Evolutionary conservation across 2,329 filamentous ascomycete genomes (phyloP).

Genomic region (Eutypella sp.): DNA sequence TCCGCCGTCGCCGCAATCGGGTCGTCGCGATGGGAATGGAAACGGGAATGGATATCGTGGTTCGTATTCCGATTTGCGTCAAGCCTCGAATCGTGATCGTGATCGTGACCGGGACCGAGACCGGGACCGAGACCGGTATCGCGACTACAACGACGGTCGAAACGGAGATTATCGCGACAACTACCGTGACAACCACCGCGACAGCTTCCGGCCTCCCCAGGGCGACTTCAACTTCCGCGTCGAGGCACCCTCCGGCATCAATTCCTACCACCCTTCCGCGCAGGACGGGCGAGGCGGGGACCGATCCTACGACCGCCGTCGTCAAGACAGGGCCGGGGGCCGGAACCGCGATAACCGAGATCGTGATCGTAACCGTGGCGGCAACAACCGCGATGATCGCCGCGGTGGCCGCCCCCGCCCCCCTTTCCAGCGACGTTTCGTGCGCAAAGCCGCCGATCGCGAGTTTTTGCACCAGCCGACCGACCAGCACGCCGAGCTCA

Average conservation of each 20-base stretch:
- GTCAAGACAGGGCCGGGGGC: not conserved
- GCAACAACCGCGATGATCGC: slow-evolving; percentile 8
- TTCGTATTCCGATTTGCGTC: slow-evolving; percentile 21
- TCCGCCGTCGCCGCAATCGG: not conserved
- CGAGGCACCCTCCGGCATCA: slow-evolving; percentile 46
- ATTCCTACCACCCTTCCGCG: slow-evolving; percentile 27
- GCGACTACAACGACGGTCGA: slow-evolving; percentile 6
- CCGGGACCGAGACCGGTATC: too few species aligned
- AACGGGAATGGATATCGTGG: slow-evolving; percentile 8
- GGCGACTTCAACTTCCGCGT: slow-evolving; percentile 54
- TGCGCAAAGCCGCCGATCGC: slow-evolving; percentile 24
- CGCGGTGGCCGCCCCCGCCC: slow-evolving; percentile 1
- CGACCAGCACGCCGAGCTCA: slow-evolving; percentile 37
- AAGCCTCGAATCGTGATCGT: slow-evolving; percentile 6
- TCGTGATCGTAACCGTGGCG: slow-evolving; percentile 8
- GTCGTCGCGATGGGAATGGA: not conserved
- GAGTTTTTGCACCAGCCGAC: slow-evolving; percentile 43
- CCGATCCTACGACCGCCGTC: too few species aligned
- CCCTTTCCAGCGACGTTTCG: not conserved
- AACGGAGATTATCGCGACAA: too few species aligned
- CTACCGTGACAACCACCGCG: slow-evolving; percentile 9
- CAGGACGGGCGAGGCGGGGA: slow-evolving; percentile 8
- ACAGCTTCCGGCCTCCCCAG: slow-evolving; percentile 32
- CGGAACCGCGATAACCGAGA: slow-evolving; percentile 5
- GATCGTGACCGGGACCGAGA: slow-evolving; percentile 11